phyloP scores from a whole-genome alignment of 768 basidiomycete species.

The Trametes elegans region DNA sequence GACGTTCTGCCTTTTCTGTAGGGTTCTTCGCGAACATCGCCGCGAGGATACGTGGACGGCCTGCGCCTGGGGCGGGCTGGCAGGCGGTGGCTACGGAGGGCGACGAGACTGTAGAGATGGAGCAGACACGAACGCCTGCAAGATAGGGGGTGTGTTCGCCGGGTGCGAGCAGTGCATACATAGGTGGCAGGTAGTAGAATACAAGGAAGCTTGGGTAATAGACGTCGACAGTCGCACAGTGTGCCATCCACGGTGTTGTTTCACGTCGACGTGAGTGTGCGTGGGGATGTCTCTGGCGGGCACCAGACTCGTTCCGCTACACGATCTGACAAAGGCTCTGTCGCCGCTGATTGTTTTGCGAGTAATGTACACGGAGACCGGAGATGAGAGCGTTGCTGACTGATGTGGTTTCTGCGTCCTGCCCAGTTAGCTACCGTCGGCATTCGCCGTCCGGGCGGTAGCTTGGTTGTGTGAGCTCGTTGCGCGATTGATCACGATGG shows the following conservation, averaged over 20 bases:
- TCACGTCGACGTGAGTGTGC: too few species aligned
- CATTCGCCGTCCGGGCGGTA: constrained; percentile 6
- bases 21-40: constrained; percentile 42
- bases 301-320: too few species aligned
- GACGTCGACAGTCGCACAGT: too few species aligned
- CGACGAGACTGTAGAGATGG: constrained; percentile 72
- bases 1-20: constrained; percentile 25
- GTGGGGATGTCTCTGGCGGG: too few species aligned
- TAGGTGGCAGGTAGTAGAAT: too few species aligned
- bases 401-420: constrained; percentile 1
- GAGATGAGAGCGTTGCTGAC: constrained; percentile 1
- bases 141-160: neutral
- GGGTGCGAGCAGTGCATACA: neutral
- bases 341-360: too few species aligned
- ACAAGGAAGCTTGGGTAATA: too few species aligned
- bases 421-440: constrained; percentile 14
- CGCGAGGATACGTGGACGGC: constrained; percentile 50
- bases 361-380: neutral
- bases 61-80: constrained; percentile 64
- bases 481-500: constrained; percentile 19
- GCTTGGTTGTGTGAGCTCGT: constrained; percentile 11
- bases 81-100: constrained; percentile 70
- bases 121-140: constrained; percentile 30
- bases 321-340: neutral
- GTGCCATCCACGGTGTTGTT: too few species aligned